These are phyloP conservation scores for Pulveroboletus sp. DNA, from an alignment of 768 basidiomycete species.

Conservation along the genomic window DNA sequence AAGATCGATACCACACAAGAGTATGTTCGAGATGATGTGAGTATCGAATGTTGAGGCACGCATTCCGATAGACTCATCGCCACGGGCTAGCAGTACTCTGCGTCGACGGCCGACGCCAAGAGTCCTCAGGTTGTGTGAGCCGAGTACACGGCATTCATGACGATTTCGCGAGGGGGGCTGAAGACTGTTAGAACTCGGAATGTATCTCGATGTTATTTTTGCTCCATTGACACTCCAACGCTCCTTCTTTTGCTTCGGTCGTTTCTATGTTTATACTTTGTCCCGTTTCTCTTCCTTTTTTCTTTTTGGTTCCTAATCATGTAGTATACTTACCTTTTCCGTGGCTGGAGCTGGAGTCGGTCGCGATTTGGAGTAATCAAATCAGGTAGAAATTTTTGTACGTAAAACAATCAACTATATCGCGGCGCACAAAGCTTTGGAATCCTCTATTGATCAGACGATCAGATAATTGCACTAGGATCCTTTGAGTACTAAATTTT, in stretches of 20 bases:
- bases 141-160: background rate
- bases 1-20: constrained; percentile 67
- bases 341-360: constrained; percentile 18
- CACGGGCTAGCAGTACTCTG: constrained; percentile 17
- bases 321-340: constrained; percentile 12
- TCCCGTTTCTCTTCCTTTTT: background rate
- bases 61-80: background rate
- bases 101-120: constrained; percentile 16
- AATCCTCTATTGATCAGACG: no score
- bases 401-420: background rate
- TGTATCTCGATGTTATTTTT: constrained; percentile 2
- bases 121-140: constrained; percentile 19
- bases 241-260: constrained; percentile 1
- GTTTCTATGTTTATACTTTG: background rate
- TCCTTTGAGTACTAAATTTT: no score
- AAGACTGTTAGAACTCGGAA: background rate
- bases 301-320: constrained; percentile 7
- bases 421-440: no score
- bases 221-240: background rate
- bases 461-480: no score
- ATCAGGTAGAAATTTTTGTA: background rate
- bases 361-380: constrained; percentile 8
- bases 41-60: background rate
- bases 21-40: constrained; percentile 42
- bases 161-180: background rate